Percentiles rank a stretch among this genome's conserved stretches.
Conservation (phyloP, 2,329 filamentous ascomycete genomes). For the Cordyceps farinosa region DNA sequence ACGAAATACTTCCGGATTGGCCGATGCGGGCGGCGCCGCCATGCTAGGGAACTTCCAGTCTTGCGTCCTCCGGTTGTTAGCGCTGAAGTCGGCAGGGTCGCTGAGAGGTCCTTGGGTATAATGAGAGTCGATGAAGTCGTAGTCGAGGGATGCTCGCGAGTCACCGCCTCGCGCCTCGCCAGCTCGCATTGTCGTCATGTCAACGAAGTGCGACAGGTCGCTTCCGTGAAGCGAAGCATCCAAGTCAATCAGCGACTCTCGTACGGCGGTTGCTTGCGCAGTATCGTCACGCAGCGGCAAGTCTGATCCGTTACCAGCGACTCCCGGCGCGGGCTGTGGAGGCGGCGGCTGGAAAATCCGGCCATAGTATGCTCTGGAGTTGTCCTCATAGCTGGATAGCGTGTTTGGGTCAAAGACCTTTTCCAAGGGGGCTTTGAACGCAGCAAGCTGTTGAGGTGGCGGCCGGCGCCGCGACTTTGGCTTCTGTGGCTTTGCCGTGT, state of each 20-base stretch:
- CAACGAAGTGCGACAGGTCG: conserved; percentile 55
- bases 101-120: conserved; percentile 51
- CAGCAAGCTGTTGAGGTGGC: conserved; percentile 56
- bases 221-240: conserved; percentile 56
- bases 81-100: conserved; percentile 53
- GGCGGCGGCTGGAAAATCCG: conserved; percentile 37
- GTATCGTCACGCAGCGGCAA: conserved; percentile 58
- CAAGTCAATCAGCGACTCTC: conserved; percentile 63
- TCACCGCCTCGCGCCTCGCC: conserved; percentile 39
- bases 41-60: conserved; percentile 59
- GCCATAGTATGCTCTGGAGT: conserved; percentile 59
- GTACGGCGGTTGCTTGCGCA: conserved; percentile 44
- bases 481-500: conserved; percentile 51
- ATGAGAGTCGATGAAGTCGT: conserved; percentile 42
- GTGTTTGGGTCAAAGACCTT: conserved; percentile 66
- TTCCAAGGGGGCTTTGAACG: conserved; percentile 57
- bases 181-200: conserved; percentile 59
- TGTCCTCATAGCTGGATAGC: conserved; percentile 61
- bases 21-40: conserved; percentile 47
- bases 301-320: conserved; percentile 42
- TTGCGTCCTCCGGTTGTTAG: conserved; percentile 46
- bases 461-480: conserved; percentile 51
- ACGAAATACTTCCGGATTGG: conserved; percentile 50
- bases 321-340: conserved; percentile 16
- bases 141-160: conserved; percentile 46